A percentile compares a stretch with the other conserved stretches of the same genome.
These are phyloP conservation scores for Cutaneotrichosporon spelunceum DNA, from an alignment of 1,284 basidiomycete genomes.

Conservation along the genomic window DNA sequence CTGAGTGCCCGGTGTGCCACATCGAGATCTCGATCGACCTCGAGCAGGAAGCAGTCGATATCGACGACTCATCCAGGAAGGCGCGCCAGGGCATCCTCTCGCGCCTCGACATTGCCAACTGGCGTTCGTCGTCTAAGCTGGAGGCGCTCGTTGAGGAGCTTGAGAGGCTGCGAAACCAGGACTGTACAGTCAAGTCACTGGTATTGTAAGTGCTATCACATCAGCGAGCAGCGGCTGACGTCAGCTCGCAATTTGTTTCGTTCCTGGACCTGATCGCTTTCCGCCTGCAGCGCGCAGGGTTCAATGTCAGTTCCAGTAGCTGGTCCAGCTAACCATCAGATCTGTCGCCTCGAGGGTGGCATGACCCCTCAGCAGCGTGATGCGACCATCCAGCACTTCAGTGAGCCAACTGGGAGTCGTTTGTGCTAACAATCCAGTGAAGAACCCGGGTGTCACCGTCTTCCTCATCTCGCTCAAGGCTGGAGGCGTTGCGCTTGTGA, in stretches of 20 bases:
- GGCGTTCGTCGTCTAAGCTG: slow-evolving; percentile 94
- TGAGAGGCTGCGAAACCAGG: slow-evolving; percentile 73
- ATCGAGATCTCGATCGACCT: slow-evolving; percentile 89
- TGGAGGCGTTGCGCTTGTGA: slow-evolving; percentile 73
- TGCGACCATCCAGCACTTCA: slow-evolving; percentile 91
- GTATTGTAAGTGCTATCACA: slow-evolving; percentile 65
- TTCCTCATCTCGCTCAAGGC: slow-evolving; percentile 94
- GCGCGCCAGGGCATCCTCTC: slow-evolving; percentile 89
- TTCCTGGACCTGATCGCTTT: slow-evolving; percentile 79
- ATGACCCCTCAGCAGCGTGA: slow-evolving; percentile 97
- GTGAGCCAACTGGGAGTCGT: slow-evolving; percentile 56
- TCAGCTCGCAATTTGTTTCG: slow-evolving; percentile 43
- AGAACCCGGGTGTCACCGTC: slow-evolving; percentile 88
- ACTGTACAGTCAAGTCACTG: slow-evolving; percentile 91
- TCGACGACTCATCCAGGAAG: slow-evolving; percentile 60
- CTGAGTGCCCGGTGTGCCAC: slow-evolving; percentile 94
- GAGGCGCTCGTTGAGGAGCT: slow-evolving; percentile 96
- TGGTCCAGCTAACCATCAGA: slow-evolving; percentile 53
- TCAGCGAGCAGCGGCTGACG: not conserved
- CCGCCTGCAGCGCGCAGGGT: slow-evolving; percentile 85
- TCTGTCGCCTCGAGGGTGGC: slow-evolving; percentile 91
- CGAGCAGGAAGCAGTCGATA: slow-evolving; percentile 84
- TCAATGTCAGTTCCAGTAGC: slow-evolving; percentile 59
- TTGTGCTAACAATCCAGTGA: slow-evolving; percentile 58
- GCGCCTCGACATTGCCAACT: slow-evolving; percentile 79